A percentile compares a stretch with the other conserved stretches of the same genome.
These are phyloP conservation scores for Fomes fomentarius DNA, from an alignment of 1,284 basidiomycete genomes.

Conservation along the genomic window DNA sequence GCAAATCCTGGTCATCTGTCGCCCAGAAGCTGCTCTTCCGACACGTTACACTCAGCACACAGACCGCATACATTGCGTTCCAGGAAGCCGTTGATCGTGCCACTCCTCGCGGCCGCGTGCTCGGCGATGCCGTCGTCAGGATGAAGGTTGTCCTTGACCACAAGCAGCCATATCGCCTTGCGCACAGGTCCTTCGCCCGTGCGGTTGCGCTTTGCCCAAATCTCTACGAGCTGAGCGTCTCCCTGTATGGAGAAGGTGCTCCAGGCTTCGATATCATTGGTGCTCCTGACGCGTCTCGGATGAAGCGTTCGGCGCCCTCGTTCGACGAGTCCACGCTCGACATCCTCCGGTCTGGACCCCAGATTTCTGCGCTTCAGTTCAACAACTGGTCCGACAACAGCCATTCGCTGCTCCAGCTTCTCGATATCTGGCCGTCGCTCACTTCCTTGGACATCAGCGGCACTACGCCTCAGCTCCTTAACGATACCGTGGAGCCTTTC, in stretches of 20 bases:
- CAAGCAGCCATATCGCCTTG: conserved; percentile 63
- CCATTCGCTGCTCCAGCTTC: conserved; percentile 59
- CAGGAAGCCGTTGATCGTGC: conserved; percentile 48
- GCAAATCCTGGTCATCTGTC: conserved; percentile 60
- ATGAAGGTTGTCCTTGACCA: conserved; percentile 63
- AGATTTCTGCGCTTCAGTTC: conserved; percentile 59
- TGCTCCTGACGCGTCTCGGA: conserved; percentile 47
- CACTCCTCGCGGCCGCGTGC: conserved; percentile 48
- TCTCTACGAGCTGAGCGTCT: conserved; percentile 55
- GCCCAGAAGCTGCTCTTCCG: conserved; percentile 68
- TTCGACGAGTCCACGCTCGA: conserved; percentile 58
- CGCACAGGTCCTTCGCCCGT: conserved; percentile 56
- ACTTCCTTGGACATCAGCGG: conserved; percentile 60
- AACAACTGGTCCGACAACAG: conserved; percentile 72
- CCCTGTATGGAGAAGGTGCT: conserved; percentile 59
- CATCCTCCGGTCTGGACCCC: conserved; percentile 55
- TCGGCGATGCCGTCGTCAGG: conserved; percentile 54
- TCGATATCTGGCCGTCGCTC: conserved; percentile 62
- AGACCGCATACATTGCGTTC: conserved; percentile 58
- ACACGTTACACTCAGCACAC: conserved; percentile 53
- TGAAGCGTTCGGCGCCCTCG: conserved; percentile 52
- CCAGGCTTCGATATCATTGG: conserved; percentile 51
- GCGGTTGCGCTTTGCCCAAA: conserved; percentile 63
- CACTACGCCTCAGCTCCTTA: conserved; percentile 54
- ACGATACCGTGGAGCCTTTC: conserved; percentile 46